Evolutionary conservation across 495 filamentous ascomycete genomes (phyloP).

Genomic region (Apodospora peruviana): DNA sequence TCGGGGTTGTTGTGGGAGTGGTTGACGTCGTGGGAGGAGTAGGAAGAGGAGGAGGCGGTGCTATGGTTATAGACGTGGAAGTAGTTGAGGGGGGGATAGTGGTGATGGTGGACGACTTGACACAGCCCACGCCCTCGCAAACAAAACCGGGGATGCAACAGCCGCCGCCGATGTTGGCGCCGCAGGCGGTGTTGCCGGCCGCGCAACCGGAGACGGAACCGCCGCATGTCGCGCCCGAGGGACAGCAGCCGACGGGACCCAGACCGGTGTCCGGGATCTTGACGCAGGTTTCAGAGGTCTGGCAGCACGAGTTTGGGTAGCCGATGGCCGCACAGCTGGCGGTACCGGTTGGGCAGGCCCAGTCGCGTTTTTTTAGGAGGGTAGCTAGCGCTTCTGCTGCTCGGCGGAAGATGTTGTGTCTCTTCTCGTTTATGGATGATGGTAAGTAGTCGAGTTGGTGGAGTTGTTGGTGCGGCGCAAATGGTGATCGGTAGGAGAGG

Average conservation of each 20-base stretch:
- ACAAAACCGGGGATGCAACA: slow-evolving; percentile 81
- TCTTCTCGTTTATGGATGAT: not conserved
- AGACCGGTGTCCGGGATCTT: slow-evolving; percentile 65
- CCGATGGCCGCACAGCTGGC: slow-evolving; percentile 60
- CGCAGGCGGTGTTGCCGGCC: slow-evolving; percentile 61
- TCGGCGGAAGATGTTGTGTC: slow-evolving; percentile 13
- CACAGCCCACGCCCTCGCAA: slow-evolving; percentile 78
- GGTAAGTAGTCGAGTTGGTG: not conserved
- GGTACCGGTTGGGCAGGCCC: slow-evolving; percentile 70
- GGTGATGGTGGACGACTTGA: not conserved
- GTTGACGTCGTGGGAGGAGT: slow-evolving; percentile 36
- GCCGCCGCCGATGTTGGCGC: slow-evolving; percentile 66
- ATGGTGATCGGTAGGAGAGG: slow-evolving; percentile 30
- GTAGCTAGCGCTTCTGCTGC: slow-evolving; percentile 30
- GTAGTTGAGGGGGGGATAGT: slow-evolving; percentile 21
- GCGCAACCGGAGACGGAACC: slow-evolving; percentile 59
- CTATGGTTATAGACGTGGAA: slow-evolving; percentile 22
- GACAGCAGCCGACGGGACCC: slow-evolving; percentile 84
- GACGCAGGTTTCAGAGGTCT: slow-evolving; percentile 59
- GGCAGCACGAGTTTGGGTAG: slow-evolving; percentile 73
- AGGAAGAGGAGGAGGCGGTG: slow-evolving; percentile 23
- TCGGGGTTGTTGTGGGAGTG: slow-evolving; percentile 9
- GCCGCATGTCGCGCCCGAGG: slow-evolving; percentile 60
- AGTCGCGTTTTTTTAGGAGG: slow-evolving; percentile 49
- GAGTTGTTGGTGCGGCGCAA: slow-evolving; percentile 20